These are phyloP conservation scores for Alternaria tenuissima DNA, from an alignment of 2,329 filamentous ascomycete genomes.

Conservation along the genomic window DNA sequence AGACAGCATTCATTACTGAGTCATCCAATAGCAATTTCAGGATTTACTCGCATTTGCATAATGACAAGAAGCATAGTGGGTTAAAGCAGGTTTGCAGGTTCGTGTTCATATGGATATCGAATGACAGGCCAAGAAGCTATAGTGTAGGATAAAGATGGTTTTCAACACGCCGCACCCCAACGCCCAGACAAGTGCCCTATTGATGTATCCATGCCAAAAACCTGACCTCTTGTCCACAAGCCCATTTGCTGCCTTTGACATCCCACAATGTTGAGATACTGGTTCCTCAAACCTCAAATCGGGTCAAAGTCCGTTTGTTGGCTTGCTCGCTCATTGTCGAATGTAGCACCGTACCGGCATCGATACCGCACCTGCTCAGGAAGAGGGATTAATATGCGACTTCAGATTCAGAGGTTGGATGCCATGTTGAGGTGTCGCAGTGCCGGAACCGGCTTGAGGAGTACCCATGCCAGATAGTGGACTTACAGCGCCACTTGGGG, in stretches of 20 bases:
- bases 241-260: neutral
- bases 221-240: neutral
- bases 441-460: slow-evolving; percentile 28
- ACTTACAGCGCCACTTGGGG: slow-evolving; percentile 61
- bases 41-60: rapidly evolving
- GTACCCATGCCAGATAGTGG: slow-evolving; percentile 55
- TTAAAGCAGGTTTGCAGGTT: neutral
- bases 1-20: neutral
- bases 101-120: neutral
- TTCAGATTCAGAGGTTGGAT: slow-evolving; percentile 14
- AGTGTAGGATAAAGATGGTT: slow-evolving; percentile 2
- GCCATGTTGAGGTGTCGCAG: slow-evolving; percentile 9
- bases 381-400: slow-evolving; percentile 14
- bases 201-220: slow-evolving; percentile 1
- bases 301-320: slow-evolving; percentile 31
- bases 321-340: slow-evolving; percentile 34
- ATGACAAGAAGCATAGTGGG: neutral
- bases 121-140: neutral
- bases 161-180: slow-evolving; percentile 1
- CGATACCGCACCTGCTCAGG: slow-evolving; percentile 17
- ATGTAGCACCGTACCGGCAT: slow-evolving; percentile 28
- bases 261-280: neutral
- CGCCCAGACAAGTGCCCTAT: neutral
- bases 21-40: neutral
- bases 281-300: slow-evolving; percentile 3